phyloP scores from a whole-genome alignment of 345 rosid species.

The Boechera retrofracta region DNA sequence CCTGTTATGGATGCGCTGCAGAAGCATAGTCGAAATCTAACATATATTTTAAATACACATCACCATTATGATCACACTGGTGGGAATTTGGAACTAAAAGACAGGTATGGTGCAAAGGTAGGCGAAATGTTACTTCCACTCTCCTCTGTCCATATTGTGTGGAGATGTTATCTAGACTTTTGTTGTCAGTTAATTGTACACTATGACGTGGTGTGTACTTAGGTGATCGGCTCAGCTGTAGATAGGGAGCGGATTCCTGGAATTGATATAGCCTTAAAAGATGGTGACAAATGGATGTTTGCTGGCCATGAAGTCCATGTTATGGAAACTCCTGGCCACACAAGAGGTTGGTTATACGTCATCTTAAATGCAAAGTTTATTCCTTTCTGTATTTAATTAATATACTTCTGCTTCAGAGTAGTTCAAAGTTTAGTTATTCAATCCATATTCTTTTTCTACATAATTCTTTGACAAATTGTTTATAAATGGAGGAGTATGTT shows the following conservation, averaged over 20 bases:
- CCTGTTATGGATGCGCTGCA: constrained; percentile 77
- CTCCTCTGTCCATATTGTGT: not conserved
- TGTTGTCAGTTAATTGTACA: not conserved
- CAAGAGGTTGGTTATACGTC: constrained; percentile 59
- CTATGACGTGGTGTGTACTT: not conserved
- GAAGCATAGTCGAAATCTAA: constrained; percentile 72
- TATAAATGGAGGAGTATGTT: too few relatives aligned
- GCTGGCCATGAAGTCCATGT: constrained; percentile 93
- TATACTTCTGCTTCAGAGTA: constrained; percentile 1
- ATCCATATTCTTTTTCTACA: not conserved
- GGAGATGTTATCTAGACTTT: not conserved
- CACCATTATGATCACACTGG: constrained; percentile 96
- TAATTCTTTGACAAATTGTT: not conserved
- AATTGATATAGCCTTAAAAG: constrained; percentile 83
- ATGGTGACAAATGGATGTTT: constrained; percentile 98
- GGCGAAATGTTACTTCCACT: constrained; percentile 28
- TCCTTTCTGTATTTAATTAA: not conserved
- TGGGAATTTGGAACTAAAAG: constrained; percentile 91
- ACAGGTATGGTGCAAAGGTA: constrained; percentile 98
- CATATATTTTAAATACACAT: constrained; percentile 91
- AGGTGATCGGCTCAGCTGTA: constrained; percentile 89
- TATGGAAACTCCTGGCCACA: constrained; percentile 96
- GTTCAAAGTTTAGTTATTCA: constrained; percentile 4
- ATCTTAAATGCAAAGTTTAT: not conserved
- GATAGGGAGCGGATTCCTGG: constrained; percentile 93